Base-by-base conservation (phyloP, 2,329 filamentous ascomycete genomes). In the Bipolaris victoriae region DNA sequence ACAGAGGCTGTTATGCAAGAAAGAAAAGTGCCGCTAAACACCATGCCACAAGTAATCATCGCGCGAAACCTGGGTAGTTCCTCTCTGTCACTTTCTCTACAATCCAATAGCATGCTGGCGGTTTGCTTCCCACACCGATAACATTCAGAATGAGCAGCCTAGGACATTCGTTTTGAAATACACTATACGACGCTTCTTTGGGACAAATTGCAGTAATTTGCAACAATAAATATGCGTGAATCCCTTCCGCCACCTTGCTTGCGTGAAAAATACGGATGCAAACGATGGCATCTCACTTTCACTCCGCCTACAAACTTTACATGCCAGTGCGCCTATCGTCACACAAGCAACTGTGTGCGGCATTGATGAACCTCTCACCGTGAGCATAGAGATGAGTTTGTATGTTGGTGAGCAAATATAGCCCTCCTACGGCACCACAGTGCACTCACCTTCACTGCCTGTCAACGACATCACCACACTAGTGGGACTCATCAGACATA, bases 381-480 rank as follows among this genome's bases (percentile, higher is more conserved):
- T 31, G 5, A 45, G 11, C 6, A 5, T 15, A n/a, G n/a, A 52
- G 45, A 53, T 63, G 58, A 63, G 46, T 51, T 24, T 24, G 31
- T n/a, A 44, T 44, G 41, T 26, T 31, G 29, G 29, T 24, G 16
- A 15, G 35, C 24, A 16, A 43, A 9, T 20, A 24, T 49, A 49
- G 43, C 54, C 10, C 13, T 26, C 16, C 11, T 40, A 26, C 20
- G 7, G 35, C 46, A 55, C 48, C n/a, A 18, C 47, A n/a, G 24
- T 53, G 22, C 51, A 49, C 49, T 66, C 63, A 61, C 63, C 44
- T 55, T 60, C 61, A 64, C 59, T 44, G 45, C 10, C 22, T 18
- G 45, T 26, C 10, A 49, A 43, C 37, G 7, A 15, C 48, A 49
- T 36, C 45, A 39, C 11, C 22, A 18, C 60, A 49, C 56, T 57